Conservation (phyloP, 148 eudicot genomes). For the Polygonum maritimum region DNA sequence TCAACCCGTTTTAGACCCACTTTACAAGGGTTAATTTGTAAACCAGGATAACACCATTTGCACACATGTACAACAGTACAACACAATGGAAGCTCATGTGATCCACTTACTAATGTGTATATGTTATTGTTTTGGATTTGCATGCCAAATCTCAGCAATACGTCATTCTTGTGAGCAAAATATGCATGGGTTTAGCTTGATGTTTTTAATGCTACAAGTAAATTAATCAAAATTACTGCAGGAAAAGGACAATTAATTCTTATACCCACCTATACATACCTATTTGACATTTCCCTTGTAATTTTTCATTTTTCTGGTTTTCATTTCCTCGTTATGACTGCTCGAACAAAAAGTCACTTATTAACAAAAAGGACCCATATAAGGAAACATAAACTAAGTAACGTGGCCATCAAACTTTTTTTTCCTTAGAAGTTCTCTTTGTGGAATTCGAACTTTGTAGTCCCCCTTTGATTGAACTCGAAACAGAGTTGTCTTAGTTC, state of each 20-base stretch:
- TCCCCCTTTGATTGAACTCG: constrained; percentile 77
- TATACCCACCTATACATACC: constrained; percentile 4
- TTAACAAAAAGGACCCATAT: background rate
- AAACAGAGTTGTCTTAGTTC: constrained; percentile 62
- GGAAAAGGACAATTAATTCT: background rate
- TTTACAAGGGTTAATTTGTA: background rate
- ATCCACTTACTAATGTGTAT: background rate
- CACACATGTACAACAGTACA: background rate
- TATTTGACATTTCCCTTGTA: background rate
- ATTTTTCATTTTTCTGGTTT: background rate
- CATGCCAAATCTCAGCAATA: background rate
- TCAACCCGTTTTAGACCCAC: background rate
- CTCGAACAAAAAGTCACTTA: background rate
- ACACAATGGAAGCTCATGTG: background rate
- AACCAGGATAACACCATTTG: background rate
- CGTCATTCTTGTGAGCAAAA: background rate
- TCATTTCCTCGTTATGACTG: background rate
- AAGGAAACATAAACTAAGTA: background rate
- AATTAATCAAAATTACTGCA: background rate
- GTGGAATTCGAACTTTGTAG: constrained; percentile 88
- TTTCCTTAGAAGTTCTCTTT: constrained; percentile 66
- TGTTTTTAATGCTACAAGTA: background rate
- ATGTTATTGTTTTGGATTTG: background rate
- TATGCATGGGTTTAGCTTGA: background rate
- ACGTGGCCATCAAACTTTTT: background rate